A percentile compares a stretch with the other conserved stretches of the same genome.
Evolutionary conservation across 139 green algal genomes (phyloP).

Genomic region (Raphidocelis subcapitata): DNA sequence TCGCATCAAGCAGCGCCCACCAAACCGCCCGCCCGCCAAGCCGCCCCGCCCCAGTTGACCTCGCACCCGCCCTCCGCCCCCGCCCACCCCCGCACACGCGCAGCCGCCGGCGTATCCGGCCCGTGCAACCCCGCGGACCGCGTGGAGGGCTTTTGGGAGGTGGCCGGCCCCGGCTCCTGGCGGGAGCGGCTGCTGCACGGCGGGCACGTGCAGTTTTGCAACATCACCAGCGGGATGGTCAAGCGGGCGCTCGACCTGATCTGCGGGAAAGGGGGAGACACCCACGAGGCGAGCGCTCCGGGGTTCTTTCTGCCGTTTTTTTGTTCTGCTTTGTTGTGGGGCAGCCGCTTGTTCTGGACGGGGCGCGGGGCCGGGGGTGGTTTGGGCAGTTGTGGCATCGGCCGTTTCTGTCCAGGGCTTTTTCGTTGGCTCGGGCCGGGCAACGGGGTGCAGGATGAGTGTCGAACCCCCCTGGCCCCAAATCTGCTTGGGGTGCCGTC

Average conservation of each 20-base stretch:
- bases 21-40: too few relatives aligned
- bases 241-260: slow-evolving; percentile 9
- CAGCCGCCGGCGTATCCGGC: slow-evolving; percentile 32
- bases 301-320: background rate
- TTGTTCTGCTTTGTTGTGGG: background rate
- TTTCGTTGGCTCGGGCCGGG: too few relatives aligned
- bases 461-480: too few relatives aligned
- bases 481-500: background rate
- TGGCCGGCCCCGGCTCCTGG: slow-evolving; percentile 11
- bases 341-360: too few relatives aligned
- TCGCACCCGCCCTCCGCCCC: too few relatives aligned
- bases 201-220: slow-evolving; percentile 20
- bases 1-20: too few relatives aligned
- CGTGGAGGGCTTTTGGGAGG: slow-evolving; percentile 32
- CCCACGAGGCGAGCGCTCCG: slow-evolving; percentile 1
- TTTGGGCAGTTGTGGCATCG: too few relatives aligned
- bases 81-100: too few relatives aligned
- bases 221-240: background rate
- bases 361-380: too few relatives aligned
- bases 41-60: too few relatives aligned
- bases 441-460: too few relatives aligned
- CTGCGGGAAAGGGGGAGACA: slow-evolving; percentile 4
- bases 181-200: slow-evolving; percentile 8
- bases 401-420: too few relatives aligned
- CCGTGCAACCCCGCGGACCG: slow-evolving; percentile 50